Evolutionary conservation across 2,329 filamentous ascomycete species (phyloP), one percentile per base, ranked within the genome.

Genomic region (Teratosphaeria zuluensis): DNA sequence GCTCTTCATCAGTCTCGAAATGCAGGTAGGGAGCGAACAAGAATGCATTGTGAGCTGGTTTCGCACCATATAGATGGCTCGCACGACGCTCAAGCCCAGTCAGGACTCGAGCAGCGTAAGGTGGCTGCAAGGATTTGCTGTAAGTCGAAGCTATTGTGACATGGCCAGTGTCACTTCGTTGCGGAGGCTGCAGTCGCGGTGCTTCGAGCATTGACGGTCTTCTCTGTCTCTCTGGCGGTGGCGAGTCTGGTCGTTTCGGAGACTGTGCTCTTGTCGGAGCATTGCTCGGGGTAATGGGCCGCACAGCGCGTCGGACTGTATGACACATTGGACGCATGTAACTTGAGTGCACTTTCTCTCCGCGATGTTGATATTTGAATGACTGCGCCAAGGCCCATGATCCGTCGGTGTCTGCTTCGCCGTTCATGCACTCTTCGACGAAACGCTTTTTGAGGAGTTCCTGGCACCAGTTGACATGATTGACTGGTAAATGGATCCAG

Each of bases 1-100:
- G 54, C 14, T 51, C n/a, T 56, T 78, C 73, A 53, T 84, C 77
- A 0, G 82, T 84, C 65, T 87, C 84, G 55, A 85, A 86, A 66
- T 86, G 84, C 3, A 87, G 71, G 64, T 85, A 87, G 0, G 84
- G 84, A 82, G 86, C 85, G 72, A 84, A 80, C 60, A 78, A 62
- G 68, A 73, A 70, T 59, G 78, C 63, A 65, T 75, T 72, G 55
- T 68, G 62, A 61, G 72, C 67, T 31, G 70, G 66, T 6, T 55
- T 19, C 8, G 30, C 33, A 12, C 12, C 52, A 31, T 24, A 54
- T 54, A 12, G 16, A 11, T 35, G 35, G 46, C 48, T 38, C 8
- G 51, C 33, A 35, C 33, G 8, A 14, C 33, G 9, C 9, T 14
- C 14, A 11, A 35, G 33, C 14, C 9, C 33, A 35, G 33, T 35